Conservation (phyloP, 495 filamentous ascomycete species). For the Xylaria grammica region DNA sequence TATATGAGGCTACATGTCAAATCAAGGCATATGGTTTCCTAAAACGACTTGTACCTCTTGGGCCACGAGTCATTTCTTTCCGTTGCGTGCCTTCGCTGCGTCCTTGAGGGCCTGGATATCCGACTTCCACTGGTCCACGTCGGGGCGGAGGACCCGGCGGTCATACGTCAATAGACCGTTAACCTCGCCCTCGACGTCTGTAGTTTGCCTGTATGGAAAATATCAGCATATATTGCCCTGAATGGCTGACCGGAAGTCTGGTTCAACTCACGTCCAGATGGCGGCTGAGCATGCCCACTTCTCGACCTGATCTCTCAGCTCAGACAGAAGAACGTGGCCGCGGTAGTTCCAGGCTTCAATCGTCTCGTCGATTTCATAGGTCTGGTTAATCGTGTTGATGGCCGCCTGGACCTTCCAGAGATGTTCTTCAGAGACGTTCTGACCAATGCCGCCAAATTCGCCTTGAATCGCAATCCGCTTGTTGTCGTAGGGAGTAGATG, state of each 20-base stretch:
- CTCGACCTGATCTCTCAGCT: constrained; percentile 62
- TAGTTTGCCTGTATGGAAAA: constrained; percentile 66
- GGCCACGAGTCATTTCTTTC: constrained; percentile 17
- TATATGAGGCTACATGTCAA: background rate
- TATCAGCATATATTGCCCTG: constrained; percentile 10
- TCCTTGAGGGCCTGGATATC: constrained; percentile 66
- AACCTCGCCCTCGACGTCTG: constrained; percentile 76
- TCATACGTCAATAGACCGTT: constrained; percentile 74
- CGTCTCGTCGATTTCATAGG: constrained; percentile 65
- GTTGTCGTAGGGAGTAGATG: constrained; percentile 62
- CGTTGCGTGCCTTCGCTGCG: constrained; percentile 46
- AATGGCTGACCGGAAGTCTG: background rate
- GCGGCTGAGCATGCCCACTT: constrained; percentile 54
- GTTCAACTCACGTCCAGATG: constrained; percentile 38
- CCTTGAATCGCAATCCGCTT: constrained; percentile 68
- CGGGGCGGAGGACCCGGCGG: constrained; percentile 57
- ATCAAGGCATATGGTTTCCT: background rate
- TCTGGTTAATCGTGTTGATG: constrained; percentile 63
- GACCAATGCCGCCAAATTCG: constrained; percentile 70
- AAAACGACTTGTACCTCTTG: background rate
- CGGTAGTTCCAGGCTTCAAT: constrained; percentile 71
- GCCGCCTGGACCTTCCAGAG: constrained; percentile 64
- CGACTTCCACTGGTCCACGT: constrained; percentile 61
- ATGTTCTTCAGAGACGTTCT: constrained; percentile 61
- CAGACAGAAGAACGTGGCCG: constrained; percentile 54